phyloP scores from a whole-genome alignment of 129 eudicot genomes.

The sunflower (Helianthus annuus) region HanXRQr2.0-SUNRISE NC_035448.2:2103233-2103732 shows the following conservation, averaged over 20 bases:
- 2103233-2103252: constrained; percentile 74
- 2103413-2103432: background rate
- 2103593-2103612: background rate
- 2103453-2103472: constrained; percentile 14
- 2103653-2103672: too few relatives aligned
- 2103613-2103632: background rate
- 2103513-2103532: constrained; percentile 98
- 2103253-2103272: constrained; percentile 78
- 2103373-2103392: constrained; percentile 91
- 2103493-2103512: constrained; percentile 95
- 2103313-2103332: constrained; percentile 92
- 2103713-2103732: too few relatives aligned
- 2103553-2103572: constrained; percentile 95
- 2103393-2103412: constrained; percentile 40
- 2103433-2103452: background rate
- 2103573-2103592: background rate
- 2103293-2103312: constrained; percentile 84
- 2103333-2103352: constrained; percentile 98
- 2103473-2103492: constrained; percentile 93
- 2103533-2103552: constrained; percentile 97
- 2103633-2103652: too few relatives aligned
- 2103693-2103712: too few relatives aligned
- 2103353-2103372: constrained; percentile 94
- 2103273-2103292: constrained; percentile 89
- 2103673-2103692: too few relatives aligned